Percentiles rank a stretch among this genome's conserved stretches.
Conservation (phyloP, 2,329 filamentous ascomycete species). For the Cryoendolithus antarcticus region DNA sequence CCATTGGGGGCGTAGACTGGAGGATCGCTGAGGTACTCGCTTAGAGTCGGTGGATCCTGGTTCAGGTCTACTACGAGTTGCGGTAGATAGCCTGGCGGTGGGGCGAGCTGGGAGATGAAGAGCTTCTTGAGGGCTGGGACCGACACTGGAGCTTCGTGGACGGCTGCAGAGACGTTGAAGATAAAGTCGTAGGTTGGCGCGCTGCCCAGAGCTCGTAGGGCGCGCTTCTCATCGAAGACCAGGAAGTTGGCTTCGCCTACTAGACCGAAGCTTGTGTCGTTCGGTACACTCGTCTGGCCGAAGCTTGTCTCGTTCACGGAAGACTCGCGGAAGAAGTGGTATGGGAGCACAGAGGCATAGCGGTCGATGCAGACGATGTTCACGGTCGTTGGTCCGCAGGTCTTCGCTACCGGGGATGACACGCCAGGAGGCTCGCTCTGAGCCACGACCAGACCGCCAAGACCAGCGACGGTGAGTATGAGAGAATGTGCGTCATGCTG, state of each 20-base stretch:
- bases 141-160: slow-evolving; percentile 34
- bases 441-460: too few species aligned
- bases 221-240: slow-evolving; percentile 26
- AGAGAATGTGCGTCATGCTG: too few species aligned
- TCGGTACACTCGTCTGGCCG: slow-evolving; percentile 22
- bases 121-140: slow-evolving; percentile 29
- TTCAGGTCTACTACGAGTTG: slow-evolving; percentile 30
- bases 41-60: slow-evolving; percentile 28
- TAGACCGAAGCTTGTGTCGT: slow-evolving; percentile 21
- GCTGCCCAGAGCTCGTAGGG: slow-evolving; percentile 25
- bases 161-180: slow-evolving; percentile 25
- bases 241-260: slow-evolving; percentile 26
- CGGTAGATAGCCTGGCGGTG: slow-evolving; percentile 25
- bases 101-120: slow-evolving; percentile 27
- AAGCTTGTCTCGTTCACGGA: slow-evolving; percentile 15
- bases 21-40: slow-evolving; percentile 28
- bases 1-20: slow-evolving; percentile 34
- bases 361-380: slow-evolving; percentile 27
- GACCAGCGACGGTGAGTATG: too few species aligned
- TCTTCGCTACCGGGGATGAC: slow-evolving; percentile 5
- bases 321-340: slow-evolving; percentile 25
- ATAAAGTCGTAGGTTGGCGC: slow-evolving; percentile 27
- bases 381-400: slow-evolving; percentile 10
- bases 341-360: slow-evolving; percentile 26
- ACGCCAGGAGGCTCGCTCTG: slow-evolving; percentile 3